Conservation (phyloP, 1,139 yeast genomes). For the Hanseniaspora gamundiae region DNA sequence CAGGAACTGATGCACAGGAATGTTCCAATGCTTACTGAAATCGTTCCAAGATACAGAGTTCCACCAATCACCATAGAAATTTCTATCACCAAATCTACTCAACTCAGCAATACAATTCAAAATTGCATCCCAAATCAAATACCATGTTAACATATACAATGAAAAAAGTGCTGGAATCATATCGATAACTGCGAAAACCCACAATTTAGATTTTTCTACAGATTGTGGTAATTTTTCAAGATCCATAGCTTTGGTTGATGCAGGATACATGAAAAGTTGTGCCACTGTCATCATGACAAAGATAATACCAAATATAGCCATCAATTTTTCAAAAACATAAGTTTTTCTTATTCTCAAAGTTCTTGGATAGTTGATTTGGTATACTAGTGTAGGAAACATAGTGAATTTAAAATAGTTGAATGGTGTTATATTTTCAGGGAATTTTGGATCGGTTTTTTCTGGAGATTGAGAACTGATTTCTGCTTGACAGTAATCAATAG, state of each 20-base stretch:
- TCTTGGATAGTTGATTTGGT: slow-evolving; percentile 70
- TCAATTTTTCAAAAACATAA: slow-evolving; percentile 56
- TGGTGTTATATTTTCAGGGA: slow-evolving; percentile 63
- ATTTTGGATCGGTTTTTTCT: slow-evolving; percentile 21
- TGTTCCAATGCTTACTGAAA: slow-evolving; percentile 89
- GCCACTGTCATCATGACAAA: slow-evolving; percentile 73
- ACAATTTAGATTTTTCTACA: slow-evolving; percentile 31
- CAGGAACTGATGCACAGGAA: slow-evolving; percentile 85
- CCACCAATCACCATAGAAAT: slow-evolving; percentile 97
- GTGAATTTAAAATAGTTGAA: slow-evolving; percentile 60
- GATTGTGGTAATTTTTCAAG: slow-evolving; percentile 6
- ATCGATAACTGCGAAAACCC: slow-evolving; percentile 56
- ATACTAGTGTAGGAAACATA: slow-evolving; percentile 87
- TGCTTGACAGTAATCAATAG: slow-evolving; percentile 49
- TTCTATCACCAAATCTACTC: slow-evolving; percentile 76
- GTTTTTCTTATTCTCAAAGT: slow-evolving; percentile 55
- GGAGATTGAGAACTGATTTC: slow-evolving; percentile 42
- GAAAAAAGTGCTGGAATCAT: slow-evolving; percentile 67
- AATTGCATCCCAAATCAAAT: slow-evolving; percentile 90
- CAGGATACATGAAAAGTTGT: slow-evolving; percentile 66
- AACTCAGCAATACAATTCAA: slow-evolving; percentile 82
- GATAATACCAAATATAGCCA: slow-evolving; percentile 80
- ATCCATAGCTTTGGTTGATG: slow-evolving; percentile 49
- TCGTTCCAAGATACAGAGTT: slow-evolving; percentile 89
- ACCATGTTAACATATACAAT: slow-evolving; percentile 69